Evolutionary conservation across 1,284 basidiomycete species (phyloP).

Genomic region (Ustilago crameri): DNA sequence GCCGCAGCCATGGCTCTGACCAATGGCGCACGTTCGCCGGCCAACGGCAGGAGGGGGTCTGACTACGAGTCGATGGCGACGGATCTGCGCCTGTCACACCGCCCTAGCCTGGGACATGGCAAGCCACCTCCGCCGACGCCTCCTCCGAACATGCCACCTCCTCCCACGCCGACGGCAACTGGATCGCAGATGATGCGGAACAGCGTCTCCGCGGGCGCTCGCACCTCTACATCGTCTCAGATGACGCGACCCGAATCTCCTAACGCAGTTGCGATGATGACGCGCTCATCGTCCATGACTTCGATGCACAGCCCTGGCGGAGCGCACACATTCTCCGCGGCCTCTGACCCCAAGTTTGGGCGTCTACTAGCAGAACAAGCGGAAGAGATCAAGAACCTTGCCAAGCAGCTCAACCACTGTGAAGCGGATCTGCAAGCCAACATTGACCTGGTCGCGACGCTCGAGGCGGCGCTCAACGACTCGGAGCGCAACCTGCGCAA

Average conservation of each 20-base stretch:
- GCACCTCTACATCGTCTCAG: slow-evolving; percentile 51
- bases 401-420: slow-evolving; percentile 89
- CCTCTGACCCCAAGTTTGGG: slow-evolving; percentile 44
- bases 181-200: slow-evolving; percentile 13
- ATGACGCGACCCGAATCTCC: slow-evolving; percentile 59
- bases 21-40: slow-evolving; percentile 41
- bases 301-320: slow-evolving; percentile 44
- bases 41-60: slow-evolving; percentile 14
- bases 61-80: slow-evolving; percentile 29
- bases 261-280: slow-evolving; percentile 30
- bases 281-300: slow-evolving; percentile 58
- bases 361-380: slow-evolving; percentile 77
- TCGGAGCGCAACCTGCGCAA: slow-evolving; percentile 62
- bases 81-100: slow-evolving; percentile 26
- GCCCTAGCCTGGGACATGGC: slow-evolving; percentile 63
- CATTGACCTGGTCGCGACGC: slow-evolving; percentile 80
- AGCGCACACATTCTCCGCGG: neutral
- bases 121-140: slow-evolving; percentile 89
- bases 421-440: slow-evolving; percentile 89
- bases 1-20: slow-evolving; percentile 15
- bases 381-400: slow-evolving; percentile 85
- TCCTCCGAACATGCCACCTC: slow-evolving; percentile 86
- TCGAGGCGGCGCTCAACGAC: slow-evolving; percentile 62
- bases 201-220: slow-evolving; percentile 26
- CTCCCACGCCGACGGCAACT: slow-evolving; percentile 67